Conservation (phyloP, 2,329 filamentous ascomycete species). For the Fusarium sp. region DNA sequence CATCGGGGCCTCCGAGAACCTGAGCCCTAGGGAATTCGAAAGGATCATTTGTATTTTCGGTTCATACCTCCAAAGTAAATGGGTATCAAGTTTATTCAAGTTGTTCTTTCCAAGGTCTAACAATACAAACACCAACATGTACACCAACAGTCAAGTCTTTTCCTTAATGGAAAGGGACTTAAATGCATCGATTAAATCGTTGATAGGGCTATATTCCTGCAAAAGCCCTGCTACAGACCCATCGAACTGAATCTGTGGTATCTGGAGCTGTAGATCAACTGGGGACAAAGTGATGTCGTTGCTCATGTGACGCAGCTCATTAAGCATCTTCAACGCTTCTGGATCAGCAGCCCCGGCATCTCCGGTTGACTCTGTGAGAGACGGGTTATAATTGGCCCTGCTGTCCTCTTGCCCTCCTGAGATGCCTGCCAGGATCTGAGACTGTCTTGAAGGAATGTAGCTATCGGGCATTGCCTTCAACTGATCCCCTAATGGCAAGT, state of each 20-base stretch:
- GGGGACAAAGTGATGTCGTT: neutral
- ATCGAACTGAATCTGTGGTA: neutral
- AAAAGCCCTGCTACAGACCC: neutral
- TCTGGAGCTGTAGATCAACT: neutral
- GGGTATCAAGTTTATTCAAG: neutral
- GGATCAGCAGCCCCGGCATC: no score
- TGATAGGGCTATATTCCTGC: neutral
- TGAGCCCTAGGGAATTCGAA: no score
- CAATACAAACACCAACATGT: neutral
- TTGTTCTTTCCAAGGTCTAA: neutral
- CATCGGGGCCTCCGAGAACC: no score
- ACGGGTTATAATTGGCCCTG: neutral
- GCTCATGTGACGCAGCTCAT: neutral
- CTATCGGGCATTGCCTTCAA: no score
- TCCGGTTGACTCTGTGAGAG: neutral
- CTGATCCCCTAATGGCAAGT: neutral
- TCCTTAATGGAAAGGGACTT: neutral
- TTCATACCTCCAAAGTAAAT: neutral
- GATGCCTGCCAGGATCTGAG: neutral
- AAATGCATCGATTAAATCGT: neutral
- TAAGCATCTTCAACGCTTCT: neutral
- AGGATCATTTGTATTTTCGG: no score
- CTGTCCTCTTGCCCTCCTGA: neutral
- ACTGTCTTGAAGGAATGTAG: neutral
- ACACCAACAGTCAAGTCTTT: fast-evolving